A percentile compares a stretch with the other conserved stretches of the same genome.
phyloP scores from a whole-genome alignment of 352 stramenopile species.

The Globisporangium cystogenes region DNA sequence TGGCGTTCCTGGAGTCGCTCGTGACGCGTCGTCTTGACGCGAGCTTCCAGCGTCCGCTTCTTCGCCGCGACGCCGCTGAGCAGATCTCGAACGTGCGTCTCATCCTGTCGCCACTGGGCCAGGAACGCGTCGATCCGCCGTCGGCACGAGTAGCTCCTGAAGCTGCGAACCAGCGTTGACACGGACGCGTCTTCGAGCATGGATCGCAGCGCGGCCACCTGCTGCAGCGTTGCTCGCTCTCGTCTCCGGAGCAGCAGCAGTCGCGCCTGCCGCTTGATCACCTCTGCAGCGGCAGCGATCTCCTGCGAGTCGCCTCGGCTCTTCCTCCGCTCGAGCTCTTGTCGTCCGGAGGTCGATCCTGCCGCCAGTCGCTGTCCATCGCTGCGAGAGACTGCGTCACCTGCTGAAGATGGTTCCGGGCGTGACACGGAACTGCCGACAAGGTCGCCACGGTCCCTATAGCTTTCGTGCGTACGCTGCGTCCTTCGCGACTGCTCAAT shows the following conservation, averaged over 20 bases:
- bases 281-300: conserved; percentile 3
- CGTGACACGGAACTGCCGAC: too few relatives aligned
- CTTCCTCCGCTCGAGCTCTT: background rate
- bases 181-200: conserved; percentile 3
- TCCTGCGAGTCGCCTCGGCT: background rate
- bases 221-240: conserved; percentile 10
- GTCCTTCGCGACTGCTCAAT: background rate
- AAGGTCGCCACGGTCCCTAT: background rate
- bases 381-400: too few relatives aligned
- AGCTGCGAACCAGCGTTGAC: conserved; percentile 1
- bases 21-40: too few relatives aligned
- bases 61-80: background rate
- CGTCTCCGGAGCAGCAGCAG: conserved; percentile 19
- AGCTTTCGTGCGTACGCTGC: background rate
- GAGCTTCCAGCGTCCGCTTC: conserved; percentile 2
- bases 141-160: conserved; percentile 7
- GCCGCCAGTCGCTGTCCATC: too few relatives aligned
- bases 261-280: conserved; percentile 19
- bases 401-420: background rate
- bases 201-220: conserved; percentile 8
- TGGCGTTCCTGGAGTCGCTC: background rate
- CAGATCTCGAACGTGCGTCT: conserved; percentile 11
- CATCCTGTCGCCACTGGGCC: conserved; percentile 2
- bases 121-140: conserved; percentile 17
- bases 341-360: too few relatives aligned